Evolutionary conservation across 2,329 filamentous ascomycete species (phyloP).

Genomic region (Passalora sequoiae): DNA sequence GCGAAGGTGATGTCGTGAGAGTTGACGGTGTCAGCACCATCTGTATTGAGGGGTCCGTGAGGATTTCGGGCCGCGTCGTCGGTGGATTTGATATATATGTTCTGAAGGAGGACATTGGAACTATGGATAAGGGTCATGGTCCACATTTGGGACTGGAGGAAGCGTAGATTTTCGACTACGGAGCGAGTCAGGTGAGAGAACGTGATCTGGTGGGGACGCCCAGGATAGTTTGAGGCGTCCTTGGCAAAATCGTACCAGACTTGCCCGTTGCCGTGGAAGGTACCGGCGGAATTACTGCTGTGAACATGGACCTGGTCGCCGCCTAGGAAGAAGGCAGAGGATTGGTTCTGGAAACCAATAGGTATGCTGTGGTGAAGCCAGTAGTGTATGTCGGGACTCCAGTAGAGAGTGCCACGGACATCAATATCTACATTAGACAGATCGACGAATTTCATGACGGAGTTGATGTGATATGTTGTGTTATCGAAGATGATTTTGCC

Average conservation of each 20-base stretch:
- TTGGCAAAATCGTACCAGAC: constrained; percentile 50
- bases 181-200: constrained; percentile 48
- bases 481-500: constrained; percentile 50
- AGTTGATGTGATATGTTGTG: constrained; percentile 46
- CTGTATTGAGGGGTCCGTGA: constrained; percentile 44
- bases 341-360: constrained; percentile 53
- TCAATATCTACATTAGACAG: constrained; percentile 47
- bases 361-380: constrained; percentile 50
- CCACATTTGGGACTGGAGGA: constrained; percentile 58
- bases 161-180: constrained; percentile 45
- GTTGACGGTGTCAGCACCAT: constrained; percentile 52
- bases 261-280: constrained; percentile 56
- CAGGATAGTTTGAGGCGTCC: constrained; percentile 43
- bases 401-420: constrained; percentile 45
- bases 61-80: constrained; percentile 23
- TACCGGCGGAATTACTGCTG: constrained; percentile 47
- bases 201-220: constrained; percentile 51
- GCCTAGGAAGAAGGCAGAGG: constrained; percentile 52
- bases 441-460: constrained; percentile 47
- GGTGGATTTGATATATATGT: constrained; percentile 47
- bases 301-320: constrained; percentile 49
- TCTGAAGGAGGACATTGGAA: constrained; percentile 43
- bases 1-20: constrained; percentile 50
- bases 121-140: constrained; percentile 50
- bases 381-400: constrained; percentile 43